Conservation (phyloP, 2,329 filamentous ascomycete species). For the Amauroascus verrucosus region DNA sequence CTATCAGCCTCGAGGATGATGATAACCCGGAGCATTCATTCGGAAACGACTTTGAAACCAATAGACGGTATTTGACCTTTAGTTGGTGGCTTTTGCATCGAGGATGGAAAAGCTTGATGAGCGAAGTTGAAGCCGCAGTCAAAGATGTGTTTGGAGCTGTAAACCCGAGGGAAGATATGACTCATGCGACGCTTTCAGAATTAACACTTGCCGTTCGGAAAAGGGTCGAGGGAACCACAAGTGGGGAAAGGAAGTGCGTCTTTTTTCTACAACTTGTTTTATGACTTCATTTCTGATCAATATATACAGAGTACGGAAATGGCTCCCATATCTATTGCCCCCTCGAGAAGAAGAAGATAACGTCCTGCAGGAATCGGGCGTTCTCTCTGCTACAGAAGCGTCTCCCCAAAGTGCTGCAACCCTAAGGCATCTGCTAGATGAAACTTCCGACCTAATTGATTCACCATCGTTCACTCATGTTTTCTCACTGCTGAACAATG, state of each 20-base stretch:
- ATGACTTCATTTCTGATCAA: conserved; percentile 16
- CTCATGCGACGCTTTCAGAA: conserved; percentile 66
- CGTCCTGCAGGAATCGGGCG: conserved; percentile 77
- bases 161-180: conserved; percentile 80
- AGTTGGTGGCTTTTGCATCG: conserved; percentile 96
- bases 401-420: conserved; percentile 36
- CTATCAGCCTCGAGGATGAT: conserved; percentile 86
- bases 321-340: conserved; percentile 78
- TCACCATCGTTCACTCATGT: conserved; percentile 85
- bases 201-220: conserved; percentile 74
- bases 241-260: conserved; percentile 48
- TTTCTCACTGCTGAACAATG: conserved; percentile 73
- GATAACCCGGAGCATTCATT: conserved; percentile 79
- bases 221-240: conserved; percentile 66
- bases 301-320: conserved; percentile 47
- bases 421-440: conserved; percentile 77
- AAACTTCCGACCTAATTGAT: conserved; percentile 91
- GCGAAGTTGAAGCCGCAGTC: conserved; percentile 73
- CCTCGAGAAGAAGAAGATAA: conserved; percentile 66
- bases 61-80: conserved; percentile 87
- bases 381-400: conserved; percentile 40
- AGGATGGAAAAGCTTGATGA: conserved; percentile 74
- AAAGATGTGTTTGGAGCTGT: conserved; percentile 80
- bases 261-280: conserved; percentile 9
- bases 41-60: conserved; percentile 91